Percentiles rank a stretch among this genome's conserved stretches.
phyloP scores from a whole-genome alignment of 176 grass and related monocot genomes.

The Saccharum spontaneum region DNA sequence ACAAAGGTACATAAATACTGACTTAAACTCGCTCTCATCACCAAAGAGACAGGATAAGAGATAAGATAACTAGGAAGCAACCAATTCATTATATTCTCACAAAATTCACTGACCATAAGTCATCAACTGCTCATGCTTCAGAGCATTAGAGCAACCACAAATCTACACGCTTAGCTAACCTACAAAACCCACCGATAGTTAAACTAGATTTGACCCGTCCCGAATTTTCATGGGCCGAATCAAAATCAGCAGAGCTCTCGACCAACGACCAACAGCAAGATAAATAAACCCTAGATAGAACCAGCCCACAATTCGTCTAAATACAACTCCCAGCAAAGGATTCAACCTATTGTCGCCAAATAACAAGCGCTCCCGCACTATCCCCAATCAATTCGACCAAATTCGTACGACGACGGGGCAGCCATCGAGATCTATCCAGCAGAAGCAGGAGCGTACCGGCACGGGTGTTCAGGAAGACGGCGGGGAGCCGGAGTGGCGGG shows the following conservation, averaged over 20 bases:
- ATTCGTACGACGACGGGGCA: neutral
- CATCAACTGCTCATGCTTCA: neutral
- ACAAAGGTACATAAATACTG: neutral
- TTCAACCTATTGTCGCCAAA: neutral
- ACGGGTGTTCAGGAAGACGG: neutral
- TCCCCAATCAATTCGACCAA: neutral
- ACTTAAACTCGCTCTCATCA: neutral
- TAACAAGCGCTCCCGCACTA: neutral
- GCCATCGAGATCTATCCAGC: slow-evolving; percentile 22
- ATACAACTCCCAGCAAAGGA: neutral
- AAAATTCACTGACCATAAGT: neutral
- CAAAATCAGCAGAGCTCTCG: neutral
- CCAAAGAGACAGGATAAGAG: neutral
- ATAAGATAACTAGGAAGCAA: neutral
- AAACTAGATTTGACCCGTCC: neutral
- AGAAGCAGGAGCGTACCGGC: slow-evolving; percentile 8
- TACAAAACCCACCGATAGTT: neutral
- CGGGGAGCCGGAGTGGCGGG: slow-evolving; percentile 29
- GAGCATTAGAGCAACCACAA: neutral
- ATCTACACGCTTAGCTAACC: neutral
- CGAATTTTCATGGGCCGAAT: neutral
- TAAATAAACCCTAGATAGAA: slow-evolving; percentile 5
- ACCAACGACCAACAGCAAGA: neutral
- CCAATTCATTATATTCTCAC: neutral
- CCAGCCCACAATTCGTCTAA: neutral